Conservation (phyloP, 495 filamentous ascomycete species). For the Rhypophila decipiens region DNA sequence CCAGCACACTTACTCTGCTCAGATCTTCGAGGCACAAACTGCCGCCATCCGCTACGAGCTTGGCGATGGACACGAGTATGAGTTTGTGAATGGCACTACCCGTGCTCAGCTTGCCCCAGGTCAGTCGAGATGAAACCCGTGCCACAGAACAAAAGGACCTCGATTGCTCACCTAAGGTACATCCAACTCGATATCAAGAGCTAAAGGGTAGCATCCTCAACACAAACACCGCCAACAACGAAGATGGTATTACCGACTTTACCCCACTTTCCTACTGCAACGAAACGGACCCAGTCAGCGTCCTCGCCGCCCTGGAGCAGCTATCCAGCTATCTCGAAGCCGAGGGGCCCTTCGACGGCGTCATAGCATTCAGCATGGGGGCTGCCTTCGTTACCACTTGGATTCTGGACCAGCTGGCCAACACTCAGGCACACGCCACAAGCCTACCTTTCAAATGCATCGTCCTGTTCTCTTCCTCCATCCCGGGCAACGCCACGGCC, state of each 20-base stretch:
- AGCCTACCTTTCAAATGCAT: not conserved
- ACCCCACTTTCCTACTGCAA: conserved; percentile 3
- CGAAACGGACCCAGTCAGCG: not conserved
- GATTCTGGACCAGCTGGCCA: not conserved
- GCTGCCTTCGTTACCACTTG: conserved; percentile 2
- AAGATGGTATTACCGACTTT: too few relatives aligned
- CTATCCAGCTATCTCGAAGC: conserved; percentile 4
- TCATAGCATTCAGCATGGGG: conserved; percentile 10
- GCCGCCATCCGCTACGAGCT: conserved; percentile 6
- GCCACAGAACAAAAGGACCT: too few relatives aligned
- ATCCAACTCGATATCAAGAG: conserved; percentile 5
- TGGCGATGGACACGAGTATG: conserved; percentile 5
- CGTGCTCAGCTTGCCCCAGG: not conserved
- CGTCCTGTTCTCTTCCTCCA: conserved; percentile 5
- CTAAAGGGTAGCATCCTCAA: too few relatives aligned
- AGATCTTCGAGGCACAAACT: not conserved
- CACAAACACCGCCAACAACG: too few relatives aligned
- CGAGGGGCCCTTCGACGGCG: conserved; percentile 10
- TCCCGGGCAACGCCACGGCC: not conserved
- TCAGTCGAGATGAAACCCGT: too few relatives aligned
- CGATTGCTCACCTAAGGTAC: too few relatives aligned
- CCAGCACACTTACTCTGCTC: not conserved
- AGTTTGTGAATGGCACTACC: conserved; percentile 6
- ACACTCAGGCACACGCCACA: not conserved
- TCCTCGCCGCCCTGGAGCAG: conserved; percentile 2